Percentiles rank a stretch among this genome's conserved stretches.
phyloP scores from a whole-genome alignment of 345 rosid genomes.

The Litchi chinensis region DNA sequence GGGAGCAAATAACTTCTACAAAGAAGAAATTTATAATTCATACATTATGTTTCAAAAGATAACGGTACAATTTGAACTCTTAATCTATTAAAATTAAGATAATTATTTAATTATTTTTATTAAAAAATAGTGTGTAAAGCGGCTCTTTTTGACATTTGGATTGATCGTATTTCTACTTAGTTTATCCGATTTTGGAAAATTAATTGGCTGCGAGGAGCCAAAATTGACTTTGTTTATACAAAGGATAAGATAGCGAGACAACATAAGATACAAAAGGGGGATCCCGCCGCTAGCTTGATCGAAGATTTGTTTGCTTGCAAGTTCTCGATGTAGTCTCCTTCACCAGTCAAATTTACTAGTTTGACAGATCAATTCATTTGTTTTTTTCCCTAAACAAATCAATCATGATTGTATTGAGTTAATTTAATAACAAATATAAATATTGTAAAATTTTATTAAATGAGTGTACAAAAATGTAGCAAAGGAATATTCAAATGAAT shows the following conservation, averaged over 20 bases:
- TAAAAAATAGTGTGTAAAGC: too few species aligned
- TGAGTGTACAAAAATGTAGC: too few species aligned
- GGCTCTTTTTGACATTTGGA: background rate
- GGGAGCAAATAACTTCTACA: too few species aligned
- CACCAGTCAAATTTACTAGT: background rate
- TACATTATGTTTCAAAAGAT: too few species aligned
- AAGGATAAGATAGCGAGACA: background rate
- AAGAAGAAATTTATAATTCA: too few species aligned
- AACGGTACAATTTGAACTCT: too few species aligned
- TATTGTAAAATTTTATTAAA: too few species aligned
- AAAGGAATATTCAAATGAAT: background rate
- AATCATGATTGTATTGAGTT: background rate
- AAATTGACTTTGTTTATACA: background rate
- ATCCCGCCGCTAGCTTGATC: background rate
- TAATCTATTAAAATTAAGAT: too few species aligned
- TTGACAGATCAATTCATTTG: background rate
- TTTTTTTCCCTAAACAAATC: background rate
- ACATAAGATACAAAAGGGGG: background rate
- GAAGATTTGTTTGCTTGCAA: background rate
- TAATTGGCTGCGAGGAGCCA: background rate
- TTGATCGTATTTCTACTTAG: background rate
- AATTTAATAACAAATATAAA: background rate
- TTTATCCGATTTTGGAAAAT: background rate
- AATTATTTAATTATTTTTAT: too few species aligned
- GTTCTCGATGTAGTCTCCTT: background rate